Evolutionary conservation across 2,329 filamentous ascomycete species (phyloP), one percentile per base, ranked within the genome.

Genomic region (Keithomyces neogunnii): DNA sequence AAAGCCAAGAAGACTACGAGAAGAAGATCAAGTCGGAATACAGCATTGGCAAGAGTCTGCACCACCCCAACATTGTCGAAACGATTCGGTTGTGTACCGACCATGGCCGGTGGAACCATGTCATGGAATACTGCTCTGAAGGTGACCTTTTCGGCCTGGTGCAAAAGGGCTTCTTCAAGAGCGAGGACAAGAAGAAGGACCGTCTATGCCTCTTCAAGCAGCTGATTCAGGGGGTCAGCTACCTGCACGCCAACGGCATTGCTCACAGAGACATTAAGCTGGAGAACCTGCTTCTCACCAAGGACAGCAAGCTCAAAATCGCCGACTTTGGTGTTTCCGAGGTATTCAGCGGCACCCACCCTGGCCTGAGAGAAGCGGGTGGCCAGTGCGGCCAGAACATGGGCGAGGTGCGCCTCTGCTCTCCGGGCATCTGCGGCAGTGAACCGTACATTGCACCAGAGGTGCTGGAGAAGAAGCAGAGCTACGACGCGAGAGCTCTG

Each of bases 1-100:
- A 95, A 64, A 82, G 79, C 8, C 74, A 80, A 55, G 77, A 82
- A 32, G 88, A 93, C 48, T 95, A 95, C 66, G 80, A 88, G 57
- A 85, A 89, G 69, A 93, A 95, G 73, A 88, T 95, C 72, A 95
- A 92, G 68, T 91, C 88, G 1, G 90, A 96, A 65, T 96, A 84
- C 70, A 89, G 84, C 66, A 90, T 95, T 57, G 88, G 88, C 54
- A 91, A 91, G 72, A 89, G 86, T 57, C 71, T 91, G 54, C 81
- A 89, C 60, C 89, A 95, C 64, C 88, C 89, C 48, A 95, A 95
- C 66, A 88, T 95, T 59, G 86, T 95, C 56, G 81, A 89, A 66
- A 91, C 88, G 0, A 71, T 90, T 51, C 81, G 85, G 32, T 75
- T 95, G 5, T 93, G 89, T 70, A 82, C 79, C 11, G 78, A 90